phyloP scores from a whole-genome alignment of 305 asterid genomes.

The Coffea humblotiana region DNA sequence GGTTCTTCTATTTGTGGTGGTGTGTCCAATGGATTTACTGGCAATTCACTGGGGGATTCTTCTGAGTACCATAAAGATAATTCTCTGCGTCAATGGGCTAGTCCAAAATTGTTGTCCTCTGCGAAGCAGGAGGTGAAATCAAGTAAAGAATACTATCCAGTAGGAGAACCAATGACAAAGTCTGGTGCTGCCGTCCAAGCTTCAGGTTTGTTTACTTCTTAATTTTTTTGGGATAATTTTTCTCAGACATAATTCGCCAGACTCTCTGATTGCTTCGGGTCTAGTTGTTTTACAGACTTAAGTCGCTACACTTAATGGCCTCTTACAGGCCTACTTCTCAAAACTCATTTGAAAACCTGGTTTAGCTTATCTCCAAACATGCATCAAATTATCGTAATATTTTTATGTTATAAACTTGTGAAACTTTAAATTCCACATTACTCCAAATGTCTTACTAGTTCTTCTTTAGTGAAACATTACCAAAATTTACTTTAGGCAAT shows the following conservation, averaged over 20 bases:
- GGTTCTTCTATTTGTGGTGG: constrained; percentile 24
- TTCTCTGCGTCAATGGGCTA: constrained; percentile 21
- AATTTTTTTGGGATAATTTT: not conserved
- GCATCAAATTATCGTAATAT: not conserved
- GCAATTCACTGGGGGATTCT: constrained; percentile 22
- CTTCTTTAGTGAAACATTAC: not conserved
- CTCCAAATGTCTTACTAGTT: not conserved
- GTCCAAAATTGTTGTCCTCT: constrained; percentile 48
- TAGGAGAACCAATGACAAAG: constrained; percentile 75
- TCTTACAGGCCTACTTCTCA: not conserved
- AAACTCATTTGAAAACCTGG: not conserved
- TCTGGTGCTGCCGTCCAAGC: constrained; percentile 80
- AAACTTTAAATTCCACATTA: not conserved
- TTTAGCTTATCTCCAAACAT: not conserved
- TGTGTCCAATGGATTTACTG: constrained; percentile 22
- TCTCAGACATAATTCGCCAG: not conserved
- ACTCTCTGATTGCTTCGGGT: not conserved
- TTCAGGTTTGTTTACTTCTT: constrained; percentile 53
- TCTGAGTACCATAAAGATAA: constrained; percentile 16
- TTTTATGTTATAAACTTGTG: not conserved
- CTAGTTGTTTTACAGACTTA: not conserved
- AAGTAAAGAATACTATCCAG: constrained; percentile 59
- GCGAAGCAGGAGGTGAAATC: constrained; percentile 61
- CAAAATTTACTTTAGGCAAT: not conserved
- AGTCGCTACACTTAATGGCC: no score